Conservation (phyloP, 2,329 filamentous ascomycete species). For the Penicillium sp. region DNA sequence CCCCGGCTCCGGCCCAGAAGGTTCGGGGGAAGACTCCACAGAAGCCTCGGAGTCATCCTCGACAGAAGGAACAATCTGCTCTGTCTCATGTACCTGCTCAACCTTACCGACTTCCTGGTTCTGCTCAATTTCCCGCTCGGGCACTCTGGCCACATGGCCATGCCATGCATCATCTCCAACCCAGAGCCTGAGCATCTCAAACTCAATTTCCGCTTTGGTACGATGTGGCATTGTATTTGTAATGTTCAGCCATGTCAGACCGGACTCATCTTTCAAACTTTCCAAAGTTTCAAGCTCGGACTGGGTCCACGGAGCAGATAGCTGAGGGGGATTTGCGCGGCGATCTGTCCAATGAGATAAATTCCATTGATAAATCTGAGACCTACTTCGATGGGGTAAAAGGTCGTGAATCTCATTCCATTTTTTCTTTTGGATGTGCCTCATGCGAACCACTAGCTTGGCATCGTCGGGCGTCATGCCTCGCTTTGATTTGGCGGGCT, state of each 20-base stretch:
- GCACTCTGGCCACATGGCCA: not conserved
- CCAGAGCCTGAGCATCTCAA: slow-evolving; percentile 35
- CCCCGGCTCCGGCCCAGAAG: not conserved
- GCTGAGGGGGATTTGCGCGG: slow-evolving; percentile 24
- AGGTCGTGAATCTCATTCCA: slow-evolving; percentile 32
- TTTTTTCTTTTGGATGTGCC: slow-evolving; percentile 25
- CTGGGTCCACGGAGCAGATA: slow-evolving; percentile 31
- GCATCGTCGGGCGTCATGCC: slow-evolving; percentile 33
- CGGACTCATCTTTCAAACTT: slow-evolving; percentile 25
- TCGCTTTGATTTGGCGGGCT: slow-evolving; percentile 19
- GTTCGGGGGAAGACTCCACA: not conserved
- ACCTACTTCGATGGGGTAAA: slow-evolving; percentile 26
- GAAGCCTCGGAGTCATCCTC: not conserved
- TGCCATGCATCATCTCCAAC: slow-evolving; percentile 21
- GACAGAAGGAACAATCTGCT: not conserved
- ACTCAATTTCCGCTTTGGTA: slow-evolving; percentile 33
- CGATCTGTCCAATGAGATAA: slow-evolving; percentile 30
- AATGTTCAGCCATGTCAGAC: slow-evolving; percentile 33
- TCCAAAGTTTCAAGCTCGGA: slow-evolving; percentile 28
- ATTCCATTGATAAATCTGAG: slow-evolving; percentile 28
- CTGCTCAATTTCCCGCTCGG: not conserved
- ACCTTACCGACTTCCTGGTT: not conserved
- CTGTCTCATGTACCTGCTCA: not conserved
- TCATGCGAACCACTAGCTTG: slow-evolving; percentile 31
- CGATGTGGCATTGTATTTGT: slow-evolving; percentile 29